Evolutionary conservation across 441 rosid genomes (phyloP), one percentile per base, ranked within the genome.

Genomic region (Mallotus japonicus): DNA sequence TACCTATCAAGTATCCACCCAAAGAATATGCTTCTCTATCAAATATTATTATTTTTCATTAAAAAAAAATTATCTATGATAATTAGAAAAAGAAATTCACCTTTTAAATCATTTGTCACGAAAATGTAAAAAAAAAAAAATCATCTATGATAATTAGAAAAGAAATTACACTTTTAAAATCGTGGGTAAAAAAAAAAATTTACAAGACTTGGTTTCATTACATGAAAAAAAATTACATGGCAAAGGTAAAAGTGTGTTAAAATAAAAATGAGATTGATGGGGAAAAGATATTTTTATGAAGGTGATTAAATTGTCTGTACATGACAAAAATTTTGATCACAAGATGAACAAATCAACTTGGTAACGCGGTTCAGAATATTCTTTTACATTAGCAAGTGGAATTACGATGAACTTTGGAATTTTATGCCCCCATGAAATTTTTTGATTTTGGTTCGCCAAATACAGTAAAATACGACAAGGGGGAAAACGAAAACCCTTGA

Each of bases 1-100:
- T 62, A 15, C 22, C 8, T 0, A 12, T 37, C 28, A 17, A 56
- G 54, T 0, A 47, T 68, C 74, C 55, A 47, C 17, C 12, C 13
- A 55, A 62, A 28, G 71, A 54, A 66, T 65, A 71, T 73, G 72
- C 75, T 15, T 16, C 17, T 62, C 47, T 17, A 5, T 59, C 3
- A 8, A 8, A 22, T 22, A 17, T 55, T 22, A 17, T 55, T 19
- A n/a, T 55, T 17, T 7, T n/a, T n/a, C 46, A 42, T 5, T 5
- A 8, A 28, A 28, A 28, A 24, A 28, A 28, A 28, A 28, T 1
- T 1, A 28, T 28, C 32, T 28, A 28, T 28, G 1, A 28, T 28
- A 28, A 28, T 24, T 24, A 24, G 28, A 24, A 24, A 24, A 2
- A 24, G 2, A 24, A n/a, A n/a, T n/a, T n/a, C n/a, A n/a, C n/a